A percentile compares a stretch with the other conserved stretches of the same genome.
Conservation (phyloP, 2,329 filamentous ascomycete species). For the Aspergillus flavus region DNA sequence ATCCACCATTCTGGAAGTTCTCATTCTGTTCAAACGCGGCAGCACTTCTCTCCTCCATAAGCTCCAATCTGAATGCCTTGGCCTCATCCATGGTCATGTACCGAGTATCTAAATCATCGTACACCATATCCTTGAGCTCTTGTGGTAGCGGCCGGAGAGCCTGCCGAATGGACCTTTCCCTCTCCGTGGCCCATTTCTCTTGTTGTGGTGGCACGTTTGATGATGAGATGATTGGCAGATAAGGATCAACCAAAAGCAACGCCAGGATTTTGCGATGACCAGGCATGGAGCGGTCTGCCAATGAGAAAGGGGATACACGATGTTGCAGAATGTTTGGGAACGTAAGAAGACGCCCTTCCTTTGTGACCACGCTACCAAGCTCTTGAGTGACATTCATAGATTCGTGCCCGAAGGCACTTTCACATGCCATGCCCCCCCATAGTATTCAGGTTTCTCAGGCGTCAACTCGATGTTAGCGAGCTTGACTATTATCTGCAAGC, state of each 20-base stretch:
- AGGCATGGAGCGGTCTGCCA: constrained; percentile 53
- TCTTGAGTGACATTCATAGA: constrained; percentile 17
- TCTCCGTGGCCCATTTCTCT: constrained; percentile 47
- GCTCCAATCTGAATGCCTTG: constrained; percentile 35
- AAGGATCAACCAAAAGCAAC: constrained; percentile 62
- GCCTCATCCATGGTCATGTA: constrained; percentile 42
- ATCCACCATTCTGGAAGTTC: constrained; percentile 10
- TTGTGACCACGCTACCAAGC: constrained; percentile 9
- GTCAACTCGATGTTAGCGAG: constrained; percentile 63
- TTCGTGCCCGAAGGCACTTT: constrained; percentile 22
- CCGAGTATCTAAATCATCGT: constrained; percentile 20
- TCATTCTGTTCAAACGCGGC: constrained; percentile 10
- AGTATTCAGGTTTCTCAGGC: constrained; percentile 59
- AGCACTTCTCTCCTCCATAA: constrained; percentile 44
- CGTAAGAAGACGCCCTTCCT: constrained; percentile 9
- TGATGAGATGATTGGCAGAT: constrained; percentile 53
- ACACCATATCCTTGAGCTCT: constrained; percentile 32
- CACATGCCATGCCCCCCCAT: constrained; percentile 45
- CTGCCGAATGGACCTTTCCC: constrained; percentile 6
- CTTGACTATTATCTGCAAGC: constrained; percentile 57
- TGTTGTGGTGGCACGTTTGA: constrained; percentile 56
- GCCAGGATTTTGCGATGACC: constrained; percentile 61
- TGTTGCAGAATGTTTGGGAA: constrained; percentile 48
- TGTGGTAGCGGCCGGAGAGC: constrained; percentile 20
- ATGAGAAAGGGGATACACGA: constrained; percentile 52